These are phyloP conservation scores for Hygrophorus pudorinus DNA, from an alignment of 768 basidiomycete genomes.

Conservation along the genomic window DNA sequence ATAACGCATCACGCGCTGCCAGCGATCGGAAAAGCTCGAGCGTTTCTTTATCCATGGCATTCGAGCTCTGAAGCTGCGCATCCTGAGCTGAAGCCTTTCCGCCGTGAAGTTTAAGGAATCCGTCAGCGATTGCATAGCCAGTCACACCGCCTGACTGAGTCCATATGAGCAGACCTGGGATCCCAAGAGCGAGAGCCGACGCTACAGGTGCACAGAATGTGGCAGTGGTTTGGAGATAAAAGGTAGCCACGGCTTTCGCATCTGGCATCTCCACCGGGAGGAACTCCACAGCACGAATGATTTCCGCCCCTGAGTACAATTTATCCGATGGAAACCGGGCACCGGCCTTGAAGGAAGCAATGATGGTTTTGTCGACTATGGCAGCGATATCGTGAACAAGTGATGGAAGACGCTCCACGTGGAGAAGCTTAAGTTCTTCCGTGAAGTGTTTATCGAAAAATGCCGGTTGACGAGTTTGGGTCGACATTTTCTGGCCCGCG, in stretches of 20 bases:
- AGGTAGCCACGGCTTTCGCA: not conserved
- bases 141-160: not conserved
- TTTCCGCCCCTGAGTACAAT: not conserved
- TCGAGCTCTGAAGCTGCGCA: not conserved
- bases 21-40: slow-evolving; percentile 1
- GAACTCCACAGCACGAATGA: not conserved
- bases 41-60: slow-evolving; percentile 5
- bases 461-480: not conserved
- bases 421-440: slow-evolving; percentile 4
- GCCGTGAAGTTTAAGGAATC: slow-evolving; percentile 1
- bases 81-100: not conserved
- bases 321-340: not conserved
- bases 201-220: slow-evolving; percentile 3
- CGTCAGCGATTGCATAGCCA: slow-evolving; percentile 3
- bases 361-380: not conserved
- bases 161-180: slow-evolving; percentile 1
- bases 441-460: not conserved
- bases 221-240: slow-evolving; percentile 1
- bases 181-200: slow-evolving; percentile 4
- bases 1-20: too few relatives aligned
- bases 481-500: slow-evolving; percentile 2
- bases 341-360: not conserved
- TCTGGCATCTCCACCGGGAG: not conserved
- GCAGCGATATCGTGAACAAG: too few relatives aligned
- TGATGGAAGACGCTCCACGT: slow-evolving; percentile 1